These are phyloP conservation scores for Lagenidium giganteum DNA, from an alignment of 352 stramenopile species.

Conservation along the genomic window DNA sequence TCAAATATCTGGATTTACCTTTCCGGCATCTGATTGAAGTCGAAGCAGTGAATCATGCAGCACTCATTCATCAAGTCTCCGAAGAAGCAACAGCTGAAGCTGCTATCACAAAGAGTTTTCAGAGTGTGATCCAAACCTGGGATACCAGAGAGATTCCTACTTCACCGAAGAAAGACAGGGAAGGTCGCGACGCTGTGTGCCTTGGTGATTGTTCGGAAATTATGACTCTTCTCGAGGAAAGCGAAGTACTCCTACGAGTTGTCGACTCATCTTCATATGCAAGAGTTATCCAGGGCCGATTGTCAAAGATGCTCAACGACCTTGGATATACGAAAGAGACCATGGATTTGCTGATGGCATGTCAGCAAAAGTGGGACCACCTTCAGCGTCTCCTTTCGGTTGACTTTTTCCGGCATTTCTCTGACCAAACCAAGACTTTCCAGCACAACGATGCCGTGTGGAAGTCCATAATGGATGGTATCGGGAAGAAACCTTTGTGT, in stretches of 20 bases:
- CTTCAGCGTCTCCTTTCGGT: conserved; percentile 52
- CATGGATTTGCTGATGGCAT: conserved; percentile 45
- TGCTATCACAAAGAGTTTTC: conserved; percentile 50
- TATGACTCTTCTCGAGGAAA: conserved; percentile 54
- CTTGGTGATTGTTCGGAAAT: conserved; percentile 58
- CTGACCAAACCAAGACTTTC: conserved; percentile 48
- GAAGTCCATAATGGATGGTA: conserved; percentile 36
- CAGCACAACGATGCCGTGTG: conserved; percentile 48
- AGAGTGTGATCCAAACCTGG: conserved; percentile 53
- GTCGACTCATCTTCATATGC: conserved; percentile 73
- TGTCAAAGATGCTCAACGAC: conserved; percentile 45
- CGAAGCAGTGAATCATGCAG: conserved; percentile 28
- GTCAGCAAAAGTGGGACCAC: conserved; percentile 64
- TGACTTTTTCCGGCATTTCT: conserved; percentile 57
- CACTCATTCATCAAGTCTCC: conserved; percentile 50
- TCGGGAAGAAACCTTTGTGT: conserved; percentile 47
- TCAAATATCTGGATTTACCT: conserved; percentile 34
- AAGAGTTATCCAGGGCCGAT: conserved; percentile 34
- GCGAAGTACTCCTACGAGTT: conserved; percentile 61
- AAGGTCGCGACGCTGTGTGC: conserved; percentile 47
- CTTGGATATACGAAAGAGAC: conserved; percentile 42
- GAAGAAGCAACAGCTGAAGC: conserved; percentile 69
- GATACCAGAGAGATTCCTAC: conserved; percentile 49
- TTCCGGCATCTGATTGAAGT: conserved; percentile 49
- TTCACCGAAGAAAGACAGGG: conserved; percentile 40